Percentiles rank a stretch among this genome's conserved stretches.
Conservation (phyloP, 179 eudicot genomes). For the Spinacia oleracea region DNA sequence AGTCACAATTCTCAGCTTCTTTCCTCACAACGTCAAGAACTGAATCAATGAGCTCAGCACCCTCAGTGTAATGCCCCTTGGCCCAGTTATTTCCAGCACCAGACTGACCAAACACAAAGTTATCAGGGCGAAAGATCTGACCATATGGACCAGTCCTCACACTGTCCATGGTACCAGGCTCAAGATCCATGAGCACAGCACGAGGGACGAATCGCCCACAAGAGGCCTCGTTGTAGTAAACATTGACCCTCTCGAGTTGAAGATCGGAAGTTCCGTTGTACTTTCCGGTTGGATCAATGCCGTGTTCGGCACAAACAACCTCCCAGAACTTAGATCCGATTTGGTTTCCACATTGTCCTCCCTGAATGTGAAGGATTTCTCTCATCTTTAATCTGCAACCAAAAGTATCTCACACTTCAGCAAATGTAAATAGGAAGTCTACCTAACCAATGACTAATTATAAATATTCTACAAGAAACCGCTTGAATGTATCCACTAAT, state of each 20-base stretch:
- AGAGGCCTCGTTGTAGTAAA: slow-evolving; percentile 39
- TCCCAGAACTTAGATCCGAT: slow-evolving; percentile 36
- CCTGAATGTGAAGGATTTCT: slow-evolving; percentile 39
- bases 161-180: slow-evolving; percentile 35
- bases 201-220: slow-evolving; percentile 30
- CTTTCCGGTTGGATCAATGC: slow-evolving; percentile 35
- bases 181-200: slow-evolving; percentile 33
- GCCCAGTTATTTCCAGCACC: slow-evolving; percentile 35
- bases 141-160: slow-evolving; percentile 31
- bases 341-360: slow-evolving; percentile 40
- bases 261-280: slow-evolving; percentile 31
- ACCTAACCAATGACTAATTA: neutral
- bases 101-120: slow-evolving; percentile 30
- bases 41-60: slow-evolving; percentile 31
- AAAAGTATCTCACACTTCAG: neutral
- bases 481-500: neutral
- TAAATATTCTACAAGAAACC: too few species aligned
- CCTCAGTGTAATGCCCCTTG: slow-evolving; percentile 28
- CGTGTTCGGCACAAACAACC: slow-evolving; percentile 35
- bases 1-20: slow-evolving; percentile 37
- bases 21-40: slow-evolving; percentile 32
- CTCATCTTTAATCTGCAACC: slow-evolving; percentile 24
- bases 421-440: neutral
- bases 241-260: slow-evolving; percentile 33
- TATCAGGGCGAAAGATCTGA: slow-evolving; percentile 30